These are phyloP conservation scores for Fusarium sp. DNA, from an alignment of 2,329 filamentous ascomycete species.

Conservation along the genomic window DNA sequence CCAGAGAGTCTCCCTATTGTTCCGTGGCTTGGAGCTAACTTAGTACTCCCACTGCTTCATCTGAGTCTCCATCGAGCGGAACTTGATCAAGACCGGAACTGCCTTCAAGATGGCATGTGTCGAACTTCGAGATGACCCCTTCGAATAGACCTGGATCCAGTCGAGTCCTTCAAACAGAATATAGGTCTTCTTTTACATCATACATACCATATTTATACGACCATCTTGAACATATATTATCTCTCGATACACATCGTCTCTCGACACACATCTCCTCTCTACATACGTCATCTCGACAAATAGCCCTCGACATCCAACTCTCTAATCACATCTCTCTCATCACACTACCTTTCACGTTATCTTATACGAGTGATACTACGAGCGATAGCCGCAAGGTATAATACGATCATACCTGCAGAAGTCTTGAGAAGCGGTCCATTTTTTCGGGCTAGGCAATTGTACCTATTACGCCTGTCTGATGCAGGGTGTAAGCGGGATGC, in stretches of 20 bases:
- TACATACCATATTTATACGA: background rate
- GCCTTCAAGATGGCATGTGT: background rate
- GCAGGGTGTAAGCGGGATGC: constrained; percentile 66
- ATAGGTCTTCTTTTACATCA: background rate
- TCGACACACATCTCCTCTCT: too few relatives aligned
- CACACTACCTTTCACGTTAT: too few relatives aligned
- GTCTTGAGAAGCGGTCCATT: constrained; percentile 74
- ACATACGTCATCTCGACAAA: too few relatives aligned
- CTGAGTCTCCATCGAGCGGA: accelerated
- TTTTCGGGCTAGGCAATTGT: constrained; percentile 73
- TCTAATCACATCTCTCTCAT: too few relatives aligned
- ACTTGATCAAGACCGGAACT: background rate
- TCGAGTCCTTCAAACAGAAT: too few relatives aligned
- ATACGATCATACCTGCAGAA: background rate
- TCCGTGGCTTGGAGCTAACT: too few relatives aligned
- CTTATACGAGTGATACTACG: background rate
- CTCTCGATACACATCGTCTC: too few relatives aligned
- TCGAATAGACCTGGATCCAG: background rate
- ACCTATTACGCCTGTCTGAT: constrained; percentile 71
- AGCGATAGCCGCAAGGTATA: background rate
- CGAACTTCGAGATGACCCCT: background rate
- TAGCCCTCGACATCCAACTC: too few relatives aligned
- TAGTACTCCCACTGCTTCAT: too few relatives aligned
- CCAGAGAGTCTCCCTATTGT: too few relatives aligned
- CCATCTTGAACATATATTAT: too few relatives aligned